Evolutionary conservation across 192 early-diverging fungal genomes (phyloP), one percentile per base, ranked within the genome.

Genomic region (Backusella mclennaniae): DNA sequence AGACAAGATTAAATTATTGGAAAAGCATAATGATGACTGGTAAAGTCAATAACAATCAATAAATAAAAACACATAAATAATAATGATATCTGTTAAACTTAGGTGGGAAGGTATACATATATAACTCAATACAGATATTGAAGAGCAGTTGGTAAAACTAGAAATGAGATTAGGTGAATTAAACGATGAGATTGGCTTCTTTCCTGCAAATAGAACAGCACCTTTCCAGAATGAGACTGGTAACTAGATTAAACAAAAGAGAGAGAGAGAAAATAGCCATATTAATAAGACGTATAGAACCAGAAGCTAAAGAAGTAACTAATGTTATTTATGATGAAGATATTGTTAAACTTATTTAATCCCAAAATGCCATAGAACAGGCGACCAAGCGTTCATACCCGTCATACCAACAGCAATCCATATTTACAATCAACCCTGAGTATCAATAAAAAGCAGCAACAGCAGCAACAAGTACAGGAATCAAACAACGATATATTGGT

Each of bases 21-120:
- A 82, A 35, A 78, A 73, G 66, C 81, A 82, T 46, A 82, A 82
- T 69, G 81, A 82, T 66, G 81, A 82, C 71, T 82, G 81, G 81
- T 82, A 76, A 73, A 7, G 14, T 33, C 31, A 36, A 21, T 33
- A 8, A 29, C 38, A 23, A 17, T 44, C 15, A 44, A 44, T 44
- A 44, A 41, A 14, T 4, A 17, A 11, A 7, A 14, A n/a, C 21
- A n/a, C 4, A 11, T 39, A 23, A 26, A 49, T 5, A 26, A 19
- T 23, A 71, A 21, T 17, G 19, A 33, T n/a, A 36, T 52, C 52
- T 35, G 26, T 41, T 35, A 41, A 23, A 36, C 39, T 26, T 71
- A 75, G 74, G 73, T 75, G 78, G 74, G 74, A 79, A 75, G 74
- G 74, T 79, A 77, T 1, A 66, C 1, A n/a, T n/a, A 46, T 26